Conservation (phyloP, 495 filamentous ascomycete species). For the Podospora tetraspora region DNA sequence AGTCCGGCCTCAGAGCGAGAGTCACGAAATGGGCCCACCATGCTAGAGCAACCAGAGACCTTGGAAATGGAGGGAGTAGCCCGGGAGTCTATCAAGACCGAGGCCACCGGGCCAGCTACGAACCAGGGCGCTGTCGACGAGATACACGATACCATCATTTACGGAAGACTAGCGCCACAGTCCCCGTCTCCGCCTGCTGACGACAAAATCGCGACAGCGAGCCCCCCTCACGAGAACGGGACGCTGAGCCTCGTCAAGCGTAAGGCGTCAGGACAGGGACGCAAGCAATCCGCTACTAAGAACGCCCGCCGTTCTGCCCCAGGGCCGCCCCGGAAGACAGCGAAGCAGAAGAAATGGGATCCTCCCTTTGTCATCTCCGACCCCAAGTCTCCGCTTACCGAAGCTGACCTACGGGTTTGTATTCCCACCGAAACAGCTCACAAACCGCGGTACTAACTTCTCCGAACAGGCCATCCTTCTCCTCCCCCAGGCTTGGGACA, state of each 20-base stretch:
- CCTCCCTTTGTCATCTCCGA: slow-evolving; percentile 51
- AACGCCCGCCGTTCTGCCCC: slow-evolving; percentile 8
- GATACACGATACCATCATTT: background rate
- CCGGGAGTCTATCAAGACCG: background rate
- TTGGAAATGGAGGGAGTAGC: background rate
- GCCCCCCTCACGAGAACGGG: background rate
- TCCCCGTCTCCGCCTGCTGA: background rate
- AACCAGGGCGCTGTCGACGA: background rate
- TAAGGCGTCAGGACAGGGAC: slow-evolving; percentile 8
- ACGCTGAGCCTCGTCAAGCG: slow-evolving; percentile 3
- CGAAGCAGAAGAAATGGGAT: slow-evolving; percentile 28
- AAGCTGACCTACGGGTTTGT: slow-evolving; percentile 54
- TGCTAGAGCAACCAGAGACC: background rate
- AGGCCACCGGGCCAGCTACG: background rate
- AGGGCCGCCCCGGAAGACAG: slow-evolving; percentile 10
- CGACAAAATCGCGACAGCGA: background rate
- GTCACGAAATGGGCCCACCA: background rate
- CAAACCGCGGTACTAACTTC: slow-evolving; percentile 6
- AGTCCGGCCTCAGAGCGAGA: background rate
- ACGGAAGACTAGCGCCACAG: background rate
- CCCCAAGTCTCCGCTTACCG: slow-evolving; percentile 48
- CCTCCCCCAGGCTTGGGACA: slow-evolving; percentile 52
- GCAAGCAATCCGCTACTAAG: background rate
- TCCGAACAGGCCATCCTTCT: slow-evolving; percentile 51
- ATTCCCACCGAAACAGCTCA: background rate